Percentiles rank a stretch among this genome's conserved stretches.
Conservation (phyloP, 2,329 filamentous ascomycete species). For the Periconia sp. region DNA sequence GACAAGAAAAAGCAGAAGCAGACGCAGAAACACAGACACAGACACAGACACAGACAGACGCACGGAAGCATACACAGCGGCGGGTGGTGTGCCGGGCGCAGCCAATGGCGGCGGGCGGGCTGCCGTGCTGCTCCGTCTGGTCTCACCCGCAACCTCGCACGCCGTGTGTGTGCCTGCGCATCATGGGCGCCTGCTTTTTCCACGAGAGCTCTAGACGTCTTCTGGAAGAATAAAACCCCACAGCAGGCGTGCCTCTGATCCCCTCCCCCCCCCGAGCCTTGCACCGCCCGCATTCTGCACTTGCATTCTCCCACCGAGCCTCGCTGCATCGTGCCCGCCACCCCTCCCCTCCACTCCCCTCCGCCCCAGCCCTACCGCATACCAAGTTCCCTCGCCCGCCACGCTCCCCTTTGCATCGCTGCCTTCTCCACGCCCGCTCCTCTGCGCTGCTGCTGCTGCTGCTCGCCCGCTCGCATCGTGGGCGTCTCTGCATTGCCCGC, state of each 20-base stretch:
- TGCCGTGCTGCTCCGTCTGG: conserved; percentile 4
- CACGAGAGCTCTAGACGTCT: conserved; percentile 16
- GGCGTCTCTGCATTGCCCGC: conserved; percentile 2
- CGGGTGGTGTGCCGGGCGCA: background rate
- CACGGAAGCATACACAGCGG: background rate
- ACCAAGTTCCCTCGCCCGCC: background rate
- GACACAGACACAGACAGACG: too few relatives aligned
- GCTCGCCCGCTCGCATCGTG: conserved; percentile 3
- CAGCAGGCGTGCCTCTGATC: conserved; percentile 12
- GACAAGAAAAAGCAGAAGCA: too few relatives aligned
- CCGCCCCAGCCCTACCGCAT: background rate
- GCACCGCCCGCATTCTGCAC: conserved; percentile 16
- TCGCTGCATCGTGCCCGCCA: background rate
- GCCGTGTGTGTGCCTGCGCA: background rate
- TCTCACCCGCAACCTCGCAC: conserved; percentile 8
- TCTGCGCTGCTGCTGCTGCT: conserved; percentile 1
- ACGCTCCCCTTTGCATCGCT: background rate
- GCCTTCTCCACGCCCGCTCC: conserved; percentile 12
- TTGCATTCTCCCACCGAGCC: conserved; percentile 3
- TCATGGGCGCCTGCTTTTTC: conserved; percentile 9
- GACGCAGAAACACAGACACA: too few relatives aligned
- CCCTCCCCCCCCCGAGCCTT: background rate
- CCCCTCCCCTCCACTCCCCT: background rate
- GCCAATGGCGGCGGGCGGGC: conserved; percentile 6
- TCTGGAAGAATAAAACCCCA: conserved; percentile 32